Base-by-base conservation (phyloP, 768 basidiomycete genomes). In the Macrolepiota dolichaula region DNA sequence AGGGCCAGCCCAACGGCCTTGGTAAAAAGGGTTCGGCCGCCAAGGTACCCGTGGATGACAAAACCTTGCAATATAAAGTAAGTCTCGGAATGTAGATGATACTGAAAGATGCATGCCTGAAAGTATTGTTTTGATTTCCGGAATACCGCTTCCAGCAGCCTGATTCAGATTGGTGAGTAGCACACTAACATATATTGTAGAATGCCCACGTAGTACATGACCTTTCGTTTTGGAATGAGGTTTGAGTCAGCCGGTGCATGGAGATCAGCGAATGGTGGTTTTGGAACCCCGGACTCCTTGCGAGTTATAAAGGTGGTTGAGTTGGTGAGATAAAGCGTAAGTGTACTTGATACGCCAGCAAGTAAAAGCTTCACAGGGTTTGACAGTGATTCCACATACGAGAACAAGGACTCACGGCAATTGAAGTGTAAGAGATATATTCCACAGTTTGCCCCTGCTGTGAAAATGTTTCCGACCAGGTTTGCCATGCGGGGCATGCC, bases 41-140 rank as follows among this genome's bases (percentile, higher is more conserved):
- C 97, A 38, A 99, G 88, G 71, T 96, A 99, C 17, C 97, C 97
- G 63, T 97, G 94, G 59, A 99, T 97, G 25, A 98, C 96, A 69
- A 97, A 98, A 37, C 96, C 94, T 86, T 61, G 49, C 57, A 50
- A 70, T 66, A 61, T n/a, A 55, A 51, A 37, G 52, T 63, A 35
- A 51, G 59, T 4, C 24, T 55, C 42, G 57, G 53, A 12, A 11
- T 13, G 55, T 3, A 25, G 7, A 36, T 25, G 51, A 38, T 15
- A 13, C 51, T 25, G 36, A 35, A 38, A 9, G 46, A 1, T 24
- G n/a, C 60, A 74, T 46, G 87, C 92, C 94, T 53, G 91, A 92
- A 47, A 96, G 80, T 59, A 96, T 94, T 0, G 92, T 92, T 73
- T 99, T 99, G 71, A 99, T 89, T 73, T 99, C 96, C 0, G 96